Conservation (phyloP, 2,329 filamentous ascomycete species). For the Penicillium sp. region DNA sequence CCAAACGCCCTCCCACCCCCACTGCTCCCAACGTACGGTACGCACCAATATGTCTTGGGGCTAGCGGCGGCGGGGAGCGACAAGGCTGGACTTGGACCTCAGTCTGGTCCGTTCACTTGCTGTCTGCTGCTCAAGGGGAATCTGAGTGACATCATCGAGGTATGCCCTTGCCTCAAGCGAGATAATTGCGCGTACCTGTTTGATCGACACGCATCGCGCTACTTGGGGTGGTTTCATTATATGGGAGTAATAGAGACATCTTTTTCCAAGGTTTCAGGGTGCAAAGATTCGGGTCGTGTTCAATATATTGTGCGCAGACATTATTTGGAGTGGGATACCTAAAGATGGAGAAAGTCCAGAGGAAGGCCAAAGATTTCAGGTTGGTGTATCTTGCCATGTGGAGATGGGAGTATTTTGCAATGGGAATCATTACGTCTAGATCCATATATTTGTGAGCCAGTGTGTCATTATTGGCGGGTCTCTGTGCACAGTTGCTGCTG, state of each 20-base stretch:
- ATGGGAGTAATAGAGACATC: background rate
- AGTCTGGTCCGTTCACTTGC: background rate
- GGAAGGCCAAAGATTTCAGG: background rate
- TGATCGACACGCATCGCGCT: slow-evolving; percentile 14
- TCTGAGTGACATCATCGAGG: slow-evolving; percentile 19
- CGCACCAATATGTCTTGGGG: slow-evolving; percentile 9
- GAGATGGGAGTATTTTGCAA: slow-evolving; percentile 1
- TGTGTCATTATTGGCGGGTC: background rate
- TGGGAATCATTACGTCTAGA: slow-evolving; percentile 7
- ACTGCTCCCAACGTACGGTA: slow-evolving; percentile 3
- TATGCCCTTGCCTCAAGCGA: slow-evolving; percentile 18
- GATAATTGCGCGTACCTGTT: slow-evolving; percentile 13
- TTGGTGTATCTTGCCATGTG: background rate
- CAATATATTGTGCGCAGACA: slow-evolving; percentile 12
- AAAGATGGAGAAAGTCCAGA: background rate
- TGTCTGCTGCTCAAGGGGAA: slow-evolving; percentile 6
- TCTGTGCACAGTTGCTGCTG: background rate
- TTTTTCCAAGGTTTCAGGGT: background rate
- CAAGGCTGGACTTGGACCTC: background rate
- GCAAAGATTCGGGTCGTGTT: slow-evolving; percentile 9
- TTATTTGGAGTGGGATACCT: background rate
- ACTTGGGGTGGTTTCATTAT: slow-evolving; percentile 13
- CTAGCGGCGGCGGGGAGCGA: background rate
- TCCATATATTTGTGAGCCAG: slow-evolving; percentile 5
- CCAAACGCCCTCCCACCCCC: background rate